Conservation (phyloP, 345 rosid species). For the Salix viminalis region DNA sequence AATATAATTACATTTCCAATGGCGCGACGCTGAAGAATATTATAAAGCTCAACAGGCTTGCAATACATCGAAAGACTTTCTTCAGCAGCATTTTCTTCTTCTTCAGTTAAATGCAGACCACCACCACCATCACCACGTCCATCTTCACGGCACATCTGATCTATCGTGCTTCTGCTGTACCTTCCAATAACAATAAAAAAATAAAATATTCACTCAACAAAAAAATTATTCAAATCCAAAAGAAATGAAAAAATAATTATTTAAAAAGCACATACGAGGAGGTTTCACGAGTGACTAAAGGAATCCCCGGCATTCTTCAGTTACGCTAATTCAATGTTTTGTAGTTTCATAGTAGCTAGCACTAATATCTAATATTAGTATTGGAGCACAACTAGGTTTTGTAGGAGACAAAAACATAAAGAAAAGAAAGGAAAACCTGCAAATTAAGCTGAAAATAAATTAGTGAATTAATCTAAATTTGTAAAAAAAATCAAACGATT, state of each 20-base stretch:
- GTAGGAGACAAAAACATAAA: background rate
- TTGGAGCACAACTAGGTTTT: background rate
- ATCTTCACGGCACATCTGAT: conserved; percentile 93
- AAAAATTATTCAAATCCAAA: background rate
- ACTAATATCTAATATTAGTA: background rate
- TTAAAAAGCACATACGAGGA: conserved; percentile 41
- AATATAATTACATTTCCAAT: conserved; percentile 50
- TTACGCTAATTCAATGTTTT: conserved; percentile 22
- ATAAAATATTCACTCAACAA: background rate
- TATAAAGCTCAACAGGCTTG: conserved; percentile 98
- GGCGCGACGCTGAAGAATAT: conserved; percentile 86
- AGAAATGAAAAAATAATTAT: conserved; percentile 14
- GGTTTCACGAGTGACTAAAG: conserved; percentile 68
- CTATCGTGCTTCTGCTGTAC: conserved; percentile 63
- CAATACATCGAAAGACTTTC: conserved; percentile 79
- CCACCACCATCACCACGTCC: conserved; percentile 28
- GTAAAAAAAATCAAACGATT: background rate
- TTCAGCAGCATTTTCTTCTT: conserved; percentile 87
- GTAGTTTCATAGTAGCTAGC: conserved; percentile 30
- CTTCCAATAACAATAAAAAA: conserved; percentile 28
- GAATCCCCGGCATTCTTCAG: conserved; percentile 87
- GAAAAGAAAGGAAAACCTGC: background rate
- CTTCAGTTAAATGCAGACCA: conserved; percentile 59
- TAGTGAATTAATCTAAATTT: background rate
- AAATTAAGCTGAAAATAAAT: background rate